Evolutionary conservation across 768 basidiomycete species (phyloP), one percentile per base, ranked within the genome.

Genomic region (Leccinum uliginosum): DNA sequence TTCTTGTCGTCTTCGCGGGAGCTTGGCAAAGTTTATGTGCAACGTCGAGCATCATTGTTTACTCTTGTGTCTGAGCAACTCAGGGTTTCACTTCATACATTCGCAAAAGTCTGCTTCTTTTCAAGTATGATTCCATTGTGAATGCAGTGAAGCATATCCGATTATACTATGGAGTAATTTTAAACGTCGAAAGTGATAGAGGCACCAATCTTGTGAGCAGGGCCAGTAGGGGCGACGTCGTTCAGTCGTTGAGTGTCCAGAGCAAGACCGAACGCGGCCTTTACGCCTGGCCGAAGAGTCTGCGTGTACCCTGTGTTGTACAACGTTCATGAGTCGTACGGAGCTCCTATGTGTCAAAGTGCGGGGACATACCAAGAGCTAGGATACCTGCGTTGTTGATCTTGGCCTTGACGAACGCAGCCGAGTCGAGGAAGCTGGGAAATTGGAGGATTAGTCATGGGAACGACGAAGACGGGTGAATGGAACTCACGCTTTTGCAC

Each of bases 331-430:
- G 40, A 67, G 59, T 21, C 21, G 10, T 40, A 55, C 9, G 51
- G 50, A 47, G 51, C 49, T 46, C 4, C 2, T 6, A 43, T 51
- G 32, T 7, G 17, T 23, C 56, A 30, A 15, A 34, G n/a, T 26
- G 9, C 9, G 12, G 19, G 11, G 3, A 68, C 74, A 59, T 70
- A 91, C 84, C 87, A 63, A 96, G 85, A 66, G 84, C 88, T 63
- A 97, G 82, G 70, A 95, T 82, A 80, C 95, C 95, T 57, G 85
- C 73, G 78, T 95, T 96, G 85, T 98, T 98, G 80, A 98, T 95
- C 83, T 98, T 98, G 64, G 94, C 91, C 83, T 99, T 98, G 77
- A 98, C 82, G 70, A 91, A 98, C 9, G 94, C 88, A 62, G 93
- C 86, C 29, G 81, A 74, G 77, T 98, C 94, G 61, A 95, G 86